A percentile compares a stretch with the other conserved stretches of the same genome.
These are phyloP conservation scores for Pseudomonodictys pantanalensis DNA, from an alignment of 495 filamentous ascomycete species.

Conservation along the genomic window DNA sequence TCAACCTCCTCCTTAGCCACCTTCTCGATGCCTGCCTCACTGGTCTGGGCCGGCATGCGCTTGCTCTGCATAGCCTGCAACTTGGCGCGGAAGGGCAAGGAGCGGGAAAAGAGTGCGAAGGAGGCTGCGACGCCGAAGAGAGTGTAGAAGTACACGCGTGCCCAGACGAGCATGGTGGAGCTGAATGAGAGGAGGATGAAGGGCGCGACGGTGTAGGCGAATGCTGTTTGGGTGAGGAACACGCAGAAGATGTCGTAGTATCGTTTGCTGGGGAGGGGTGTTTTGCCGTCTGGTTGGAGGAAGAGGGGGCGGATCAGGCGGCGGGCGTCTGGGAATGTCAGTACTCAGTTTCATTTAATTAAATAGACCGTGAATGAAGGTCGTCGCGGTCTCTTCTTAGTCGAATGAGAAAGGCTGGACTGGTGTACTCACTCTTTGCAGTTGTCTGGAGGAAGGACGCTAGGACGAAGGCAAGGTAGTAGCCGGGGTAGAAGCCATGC, in stretches of 20 bases:
- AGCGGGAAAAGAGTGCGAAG: constrained; percentile 63
- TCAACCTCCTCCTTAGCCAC: constrained; percentile 34
- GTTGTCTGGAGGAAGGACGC: constrained; percentile 87
- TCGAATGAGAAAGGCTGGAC: no score
- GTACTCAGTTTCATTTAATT: background rate
- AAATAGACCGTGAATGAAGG: background rate
- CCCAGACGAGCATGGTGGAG: constrained; percentile 69
- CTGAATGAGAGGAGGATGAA: constrained; percentile 76
- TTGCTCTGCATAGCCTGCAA: constrained; percentile 52
- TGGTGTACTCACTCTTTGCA: constrained; percentile 74
- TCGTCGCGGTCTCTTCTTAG: no score
- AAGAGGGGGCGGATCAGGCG: constrained; percentile 92
- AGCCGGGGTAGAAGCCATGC: constrained; percentile 97
- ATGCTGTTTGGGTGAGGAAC: constrained; percentile 75
- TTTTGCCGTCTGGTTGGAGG: constrained; percentile 66
- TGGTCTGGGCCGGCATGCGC: constrained; percentile 25
- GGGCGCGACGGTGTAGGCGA: constrained; percentile 76
- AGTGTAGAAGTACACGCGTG: constrained; percentile 84
- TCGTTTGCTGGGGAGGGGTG: constrained; percentile 65
- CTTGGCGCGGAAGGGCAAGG: constrained; percentile 23
- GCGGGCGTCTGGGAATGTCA: constrained; percentile 47
- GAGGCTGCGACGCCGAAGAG: constrained; percentile 61
- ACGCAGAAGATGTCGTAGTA: constrained; percentile 84
- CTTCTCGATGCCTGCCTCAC: constrained; percentile 27
- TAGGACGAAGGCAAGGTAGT: constrained; percentile 86